Evolutionary conservation across 116 monocot genomes (phyloP).

Genomic region (Posidonia oceanica): DNA sequence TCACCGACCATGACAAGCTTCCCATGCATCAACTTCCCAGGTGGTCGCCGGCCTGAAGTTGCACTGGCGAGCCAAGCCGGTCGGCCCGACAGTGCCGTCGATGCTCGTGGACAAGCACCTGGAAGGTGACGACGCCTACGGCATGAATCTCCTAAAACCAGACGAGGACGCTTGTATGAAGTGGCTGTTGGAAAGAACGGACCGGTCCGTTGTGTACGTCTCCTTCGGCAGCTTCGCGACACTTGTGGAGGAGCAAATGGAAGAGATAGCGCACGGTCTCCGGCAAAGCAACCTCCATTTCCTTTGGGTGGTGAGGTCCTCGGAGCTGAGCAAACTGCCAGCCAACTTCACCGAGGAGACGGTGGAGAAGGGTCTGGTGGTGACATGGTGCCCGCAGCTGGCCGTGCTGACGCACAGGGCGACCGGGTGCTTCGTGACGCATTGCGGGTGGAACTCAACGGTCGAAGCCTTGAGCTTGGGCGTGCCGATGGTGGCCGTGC

Average conservation of each 20-base stretch:
- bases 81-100: conserved; percentile 19
- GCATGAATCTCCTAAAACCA: conserved; percentile 12
- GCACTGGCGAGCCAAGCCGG: conserved; percentile 1
- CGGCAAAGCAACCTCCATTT: neutral
- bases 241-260: conserved; percentile 3
- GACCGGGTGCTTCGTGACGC: conserved; percentile 34
- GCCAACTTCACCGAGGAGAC: conserved; percentile 13
- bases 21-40: neutral
- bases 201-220: conserved; percentile 14
- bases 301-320: conserved; percentile 9
- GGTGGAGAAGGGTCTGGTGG: conserved; percentile 9
- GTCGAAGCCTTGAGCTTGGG: conserved; percentile 18
- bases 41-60: conserved; percentile 6
- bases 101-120: conserved; percentile 3
- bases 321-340: conserved; percentile 18
- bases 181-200: conserved; percentile 10
- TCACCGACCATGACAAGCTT: no score
- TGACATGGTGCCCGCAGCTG: conserved; percentile 25
- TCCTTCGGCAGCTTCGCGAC: conserved; percentile 14
- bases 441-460: conserved; percentile 39
- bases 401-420: conserved; percentile 17
- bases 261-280: conserved; percentile 9
- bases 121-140: conserved; percentile 2
- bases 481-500: conserved; percentile 19
- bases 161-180: conserved; percentile 6